Conservation (phyloP, 495 filamentous ascomycete species). For the Neurospora tetraspora region DNA sequence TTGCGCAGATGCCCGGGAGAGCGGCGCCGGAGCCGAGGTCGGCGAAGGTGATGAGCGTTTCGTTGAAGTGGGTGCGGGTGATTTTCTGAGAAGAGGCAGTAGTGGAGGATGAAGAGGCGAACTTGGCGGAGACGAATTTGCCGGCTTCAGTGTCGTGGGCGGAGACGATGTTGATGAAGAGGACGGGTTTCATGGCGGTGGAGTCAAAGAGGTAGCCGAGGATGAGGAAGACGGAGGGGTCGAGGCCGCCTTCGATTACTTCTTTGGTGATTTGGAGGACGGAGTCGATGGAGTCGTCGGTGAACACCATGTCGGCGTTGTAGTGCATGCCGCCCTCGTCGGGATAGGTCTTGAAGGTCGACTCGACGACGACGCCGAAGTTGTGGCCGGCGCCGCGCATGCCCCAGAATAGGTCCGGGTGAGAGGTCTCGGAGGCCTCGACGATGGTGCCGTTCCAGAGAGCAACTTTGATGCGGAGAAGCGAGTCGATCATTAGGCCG, state of each 20-base stretch:
- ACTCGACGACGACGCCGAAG: conserved; percentile 39
- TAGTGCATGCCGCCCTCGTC: conserved; percentile 1
- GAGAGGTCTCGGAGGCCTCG: conserved; percentile 19
- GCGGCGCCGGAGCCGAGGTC: conserved; percentile 51
- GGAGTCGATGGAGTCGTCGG: conserved; percentile 36
- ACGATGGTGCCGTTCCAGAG: conserved; percentile 34
- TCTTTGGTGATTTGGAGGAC: conserved; percentile 37
- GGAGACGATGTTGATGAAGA: background rate
- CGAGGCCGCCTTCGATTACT: conserved; percentile 27
- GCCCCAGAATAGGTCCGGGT: conserved; percentile 40
- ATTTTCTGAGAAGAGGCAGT: background rate
- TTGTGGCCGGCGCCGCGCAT: conserved; percentile 46
- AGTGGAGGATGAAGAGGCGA: background rate
- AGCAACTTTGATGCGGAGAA: conserved; percentile 37
- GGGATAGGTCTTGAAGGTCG: conserved; percentile 2
- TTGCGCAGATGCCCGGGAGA: background rate
- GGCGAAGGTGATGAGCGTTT: conserved; percentile 60
- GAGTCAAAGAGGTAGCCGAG: background rate
- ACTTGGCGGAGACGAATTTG: background rate
- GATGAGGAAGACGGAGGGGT: conserved; percentile 29
- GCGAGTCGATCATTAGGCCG: conserved; percentile 41
- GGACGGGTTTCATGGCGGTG: background rate
- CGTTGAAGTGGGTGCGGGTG: background rate
- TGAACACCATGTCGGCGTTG: conserved; percentile 39
- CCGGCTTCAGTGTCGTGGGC: background rate